A percentile compares a stretch with the other conserved stretches of the same genome.
phyloP scores from a whole-genome alignment of 2,329 filamentous ascomycete genomes.

The Monosporascus ibericus region DNA sequence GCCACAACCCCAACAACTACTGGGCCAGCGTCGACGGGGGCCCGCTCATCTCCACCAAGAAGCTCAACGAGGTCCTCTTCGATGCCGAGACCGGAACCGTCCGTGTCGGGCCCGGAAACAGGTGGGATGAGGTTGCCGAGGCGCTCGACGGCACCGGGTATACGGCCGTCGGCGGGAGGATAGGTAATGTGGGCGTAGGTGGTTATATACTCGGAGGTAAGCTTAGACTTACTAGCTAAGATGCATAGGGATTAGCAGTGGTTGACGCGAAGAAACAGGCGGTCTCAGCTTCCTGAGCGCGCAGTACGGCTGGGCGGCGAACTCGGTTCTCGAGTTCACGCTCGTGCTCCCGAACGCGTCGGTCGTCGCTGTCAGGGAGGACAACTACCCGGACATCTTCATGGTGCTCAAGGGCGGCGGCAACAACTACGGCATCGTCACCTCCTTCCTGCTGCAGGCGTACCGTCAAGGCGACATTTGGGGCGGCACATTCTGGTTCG shows the following conservation, averaged over 20 bases:
- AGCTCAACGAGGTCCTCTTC: slow-evolving; percentile 35
- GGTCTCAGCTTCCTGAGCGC: slow-evolving; percentile 46
- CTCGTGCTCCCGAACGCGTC: slow-evolving; percentile 46
- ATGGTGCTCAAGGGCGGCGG: slow-evolving; percentile 48
- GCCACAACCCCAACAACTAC: slow-evolving; percentile 50
- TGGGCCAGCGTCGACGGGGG: slow-evolving; percentile 44
- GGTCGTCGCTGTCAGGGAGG: slow-evolving; percentile 38
- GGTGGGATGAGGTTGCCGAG: slow-evolving; percentile 35
- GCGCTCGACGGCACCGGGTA: slow-evolving; percentile 36
- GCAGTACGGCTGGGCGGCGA: slow-evolving; percentile 44
- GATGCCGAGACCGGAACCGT: slow-evolving; percentile 31
- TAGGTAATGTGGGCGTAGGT: slow-evolving; percentile 41
- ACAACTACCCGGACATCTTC: slow-evolving; percentile 42
- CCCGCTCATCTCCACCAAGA: slow-evolving; percentile 41
- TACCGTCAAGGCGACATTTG: slow-evolving; percentile 34
- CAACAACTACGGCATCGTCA: slow-evolving; percentile 50
- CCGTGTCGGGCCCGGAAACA: slow-evolving; percentile 38
- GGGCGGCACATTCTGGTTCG: slow-evolving; percentile 36
- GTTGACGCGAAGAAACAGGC: slow-evolving; percentile 35
- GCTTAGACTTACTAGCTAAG: slow-evolving; percentile 37
- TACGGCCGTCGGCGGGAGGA: slow-evolving; percentile 37
- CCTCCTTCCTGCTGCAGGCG: slow-evolving; percentile 37
- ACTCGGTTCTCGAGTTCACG: slow-evolving; percentile 42
- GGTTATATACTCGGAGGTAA: slow-evolving; percentile 49
- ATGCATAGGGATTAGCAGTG: slow-evolving; percentile 39